These are phyloP conservation scores for Diaporthe destruens DNA, from an alignment of 2,329 filamentous ascomycete genomes.

Conservation along the genomic window DNA sequence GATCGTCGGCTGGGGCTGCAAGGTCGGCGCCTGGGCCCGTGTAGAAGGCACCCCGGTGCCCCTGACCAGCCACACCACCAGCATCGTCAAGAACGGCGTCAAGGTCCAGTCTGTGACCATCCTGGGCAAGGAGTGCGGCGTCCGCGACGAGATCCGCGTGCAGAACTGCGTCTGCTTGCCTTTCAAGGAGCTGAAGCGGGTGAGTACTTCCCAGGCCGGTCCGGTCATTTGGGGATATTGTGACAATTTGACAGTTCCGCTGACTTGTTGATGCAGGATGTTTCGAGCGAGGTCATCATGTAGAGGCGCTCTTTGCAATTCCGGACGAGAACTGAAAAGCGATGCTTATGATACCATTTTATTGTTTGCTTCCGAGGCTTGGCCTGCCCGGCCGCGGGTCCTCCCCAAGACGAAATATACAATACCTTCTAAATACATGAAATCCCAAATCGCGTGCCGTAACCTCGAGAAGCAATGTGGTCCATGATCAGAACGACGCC, in stretches of 20 bases:
- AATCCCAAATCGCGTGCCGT: not conserved
- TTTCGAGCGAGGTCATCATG: conserved; percentile 83
- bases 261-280: conserved; percentile 68
- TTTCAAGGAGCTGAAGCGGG: conserved; percentile 97
- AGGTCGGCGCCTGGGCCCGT: conserved; percentile 96
- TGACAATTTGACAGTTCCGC: not conserved
- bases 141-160: conserved; percentile 93
- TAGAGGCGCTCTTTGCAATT: not conserved
- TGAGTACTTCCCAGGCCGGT: conserved; percentile 59
- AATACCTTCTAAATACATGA: not conserved
- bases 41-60: conserved; percentile 95
- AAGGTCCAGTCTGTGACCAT: conserved; percentile 99
- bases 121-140: conserved; percentile 93
- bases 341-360: conserved; percentile 34
- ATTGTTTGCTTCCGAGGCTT: not conserved
- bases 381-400: not conserved
- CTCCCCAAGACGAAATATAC: not conserved
- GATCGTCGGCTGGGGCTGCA: conserved; percentile 97
- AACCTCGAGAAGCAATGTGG: not conserved
- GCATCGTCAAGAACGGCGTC: conserved; percentile 96
- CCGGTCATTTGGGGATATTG: not conserved
- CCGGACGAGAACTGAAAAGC: conserved; percentile 3
- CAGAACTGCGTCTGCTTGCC: conserved; percentile 98
- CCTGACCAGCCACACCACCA: conserved; percentile 88
- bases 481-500: not conserved